Base-by-base conservation (phyloP, 78 protist species). In the Guillardia theta region DNA sequence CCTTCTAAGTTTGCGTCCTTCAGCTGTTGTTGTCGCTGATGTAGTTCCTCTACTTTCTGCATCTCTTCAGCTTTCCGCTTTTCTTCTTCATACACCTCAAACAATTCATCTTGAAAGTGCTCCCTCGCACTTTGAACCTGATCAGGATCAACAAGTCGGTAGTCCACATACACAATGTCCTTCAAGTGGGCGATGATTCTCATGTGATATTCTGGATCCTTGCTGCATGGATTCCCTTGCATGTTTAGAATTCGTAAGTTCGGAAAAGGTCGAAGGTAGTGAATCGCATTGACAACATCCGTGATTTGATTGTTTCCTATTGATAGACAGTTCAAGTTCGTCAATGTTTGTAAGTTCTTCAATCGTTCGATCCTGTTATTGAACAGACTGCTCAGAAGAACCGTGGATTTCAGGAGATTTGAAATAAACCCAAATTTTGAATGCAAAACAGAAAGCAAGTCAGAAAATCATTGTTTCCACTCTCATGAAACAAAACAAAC, bases 321-420 rank as follows among this genome's bases (percentile, higher is more conserved):
- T 0, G 94, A 92, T 4, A 92, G 94, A 12, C 8, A 22, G 8
- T 92, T 44, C 5, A 95, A 80, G 4, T 48, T 4, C 15, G 41
- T 47, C n/a, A 95, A 64, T 22, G 78, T 47, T 37, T 90, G 92
- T 46, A 94, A 5, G 8, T 50, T 78, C 19, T 94, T 92, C 64
- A 94, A 54, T 27, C 3, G 9, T 0, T 21, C 39, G 64, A 95
- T 64, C 54, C 83, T 4, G 46, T 95, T 94, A 30, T 58, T 58
- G 70, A 58, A 58, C 70, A 58, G 70, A 30, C 70, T 58, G 70
- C 70, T 58, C 70, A 58, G 70, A 58, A 58, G 1, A 58, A 58
- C 4, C 3, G 4, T 27, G 70, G 6, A 0, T 58, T 1, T 24
- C 21, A 0, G 70, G 27, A 58, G 6, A 58, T 58, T 6, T 6